These are phyloP conservation scores for Schizonepeta tenuifolia DNA, from an alignment of 257 asterid genomes.

Conservation along the genomic window DNA sequence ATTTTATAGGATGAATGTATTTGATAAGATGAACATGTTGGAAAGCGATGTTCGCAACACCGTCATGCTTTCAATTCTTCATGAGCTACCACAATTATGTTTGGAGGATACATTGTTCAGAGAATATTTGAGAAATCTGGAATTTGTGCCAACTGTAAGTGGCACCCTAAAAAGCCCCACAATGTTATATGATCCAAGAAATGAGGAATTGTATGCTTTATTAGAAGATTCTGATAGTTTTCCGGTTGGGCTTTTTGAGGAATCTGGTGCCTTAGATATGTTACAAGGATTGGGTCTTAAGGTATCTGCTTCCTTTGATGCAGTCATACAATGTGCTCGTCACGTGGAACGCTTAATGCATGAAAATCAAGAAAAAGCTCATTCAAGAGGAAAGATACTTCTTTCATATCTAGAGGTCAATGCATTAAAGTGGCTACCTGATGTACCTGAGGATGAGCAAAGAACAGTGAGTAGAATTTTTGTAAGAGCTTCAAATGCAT, in stretches of 20 bases:
- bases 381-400: slow-evolving; percentile 78
- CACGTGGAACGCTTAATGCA: slow-evolving; percentile 73
- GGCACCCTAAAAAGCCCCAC: slow-evolving; percentile 74
- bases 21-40: slow-evolving; percentile 57
- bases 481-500: slow-evolving; percentile 66
- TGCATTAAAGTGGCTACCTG: slow-evolving; percentile 83
- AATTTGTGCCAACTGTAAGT: slow-evolving; percentile 70
- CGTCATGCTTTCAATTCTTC: slow-evolving; percentile 79
- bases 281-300: slow-evolving; percentile 90
- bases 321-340: slow-evolving; percentile 83
- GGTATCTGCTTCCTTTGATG: slow-evolving; percentile 75
- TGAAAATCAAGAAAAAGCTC: slow-evolving; percentile 62
- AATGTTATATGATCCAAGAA: slow-evolving; percentile 82
- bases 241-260: slow-evolving; percentile 70
- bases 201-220: slow-evolving; percentile 83
- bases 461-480: slow-evolving; percentile 68
- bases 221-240: slow-evolving; percentile 84
- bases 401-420: slow-evolving; percentile 92
- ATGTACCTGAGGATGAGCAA: slow-evolving; percentile 53
- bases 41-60: slow-evolving; percentile 65
- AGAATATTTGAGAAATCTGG: slow-evolving; percentile 64
- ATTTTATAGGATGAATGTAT: slow-evolving; percentile 66
- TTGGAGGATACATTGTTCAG: slow-evolving; percentile 69
- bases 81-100: slow-evolving; percentile 85
- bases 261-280: slow-evolving; percentile 73